Evolutionary conservation across 371 early-diverging fungal genomes (phyloP), one percentile per base, ranked within the genome.

Genomic region (Haplosporangium sp.): DNA sequence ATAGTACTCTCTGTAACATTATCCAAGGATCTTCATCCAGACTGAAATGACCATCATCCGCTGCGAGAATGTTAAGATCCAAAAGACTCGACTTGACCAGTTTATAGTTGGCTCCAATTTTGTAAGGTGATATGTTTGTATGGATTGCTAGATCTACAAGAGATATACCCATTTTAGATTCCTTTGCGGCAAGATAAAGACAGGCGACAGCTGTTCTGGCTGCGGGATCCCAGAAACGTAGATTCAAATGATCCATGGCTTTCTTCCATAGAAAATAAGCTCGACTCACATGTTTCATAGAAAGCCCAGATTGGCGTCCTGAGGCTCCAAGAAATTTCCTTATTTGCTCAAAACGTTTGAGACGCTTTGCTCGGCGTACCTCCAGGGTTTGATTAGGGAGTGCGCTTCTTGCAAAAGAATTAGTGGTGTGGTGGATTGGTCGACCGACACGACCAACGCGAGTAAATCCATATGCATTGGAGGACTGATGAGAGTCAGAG

Each of bases 181-280:
- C 81, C 66, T 68, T 74, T 52, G 66, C 61, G 2, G 65, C 74
- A 37, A 81, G 34, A 37, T 71, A 81, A 11, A 81, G 62, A 35
- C 81, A 74, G 3, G 72, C 75, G 1, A 81, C 19, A 5, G 81
- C 63, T 39, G 40, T 61, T 55, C 50, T 38, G 34, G 58, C 47
- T 0, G 59, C 59, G 2, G 45, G 57, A 15, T 56, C 40, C 63
- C 63, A 63, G 59, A 70, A 58, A 34, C 19, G 27, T 8, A 58
- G 50, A 1, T 20, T 2, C 45, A 19, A 5, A 2, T 15, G 4
- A 10, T 27, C 40, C 64, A 58, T 70, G 50, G 27, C 19, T 7
- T 19, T 13, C 40, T 47, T 63, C 70, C 70, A 70, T 20, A 63
- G 40, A 48, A 11, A 57, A 50, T 45, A 63, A 3, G 58, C 57